Base-by-base conservation (phyloP, 805 yeast species). In the Clavispora fructus region DNA sequence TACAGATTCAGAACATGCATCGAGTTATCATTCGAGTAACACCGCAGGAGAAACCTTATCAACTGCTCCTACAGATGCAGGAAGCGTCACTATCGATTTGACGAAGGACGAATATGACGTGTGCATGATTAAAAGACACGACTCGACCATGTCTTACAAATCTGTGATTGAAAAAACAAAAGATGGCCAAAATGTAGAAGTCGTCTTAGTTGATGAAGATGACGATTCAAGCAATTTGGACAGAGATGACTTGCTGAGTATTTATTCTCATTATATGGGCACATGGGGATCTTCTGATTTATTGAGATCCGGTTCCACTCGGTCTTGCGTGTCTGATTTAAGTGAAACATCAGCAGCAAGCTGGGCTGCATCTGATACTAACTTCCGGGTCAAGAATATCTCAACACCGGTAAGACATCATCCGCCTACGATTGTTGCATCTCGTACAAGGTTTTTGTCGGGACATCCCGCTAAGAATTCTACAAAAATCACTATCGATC, bases 121-220 rank as follows among this genome's bases (percentile, higher is more conserved):
- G 10, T 67, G 68, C 51, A 58, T 64, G 54, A 55, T 72, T 6
- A 62, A 64, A 48, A 55, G 77, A 39, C 55, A 60, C 12, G 60
- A 68, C 45, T 65, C 75, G 5, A 57, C 63, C 0, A 58, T 53
- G 6, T 68, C 75, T 1, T 72, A 71, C 50, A 61, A 51, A 47
- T 71, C 75, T 1, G 67, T 68, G 1, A 71, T 69, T 1, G 75
- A 72, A 42, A 64, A 57, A 42, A 59, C 62, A 5, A 63, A 55
- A 23, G 65, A 64, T 23, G 77, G 76, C 4, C 65, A 62, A 46
- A 63, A 64, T 12, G 68, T 71, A 0, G 77, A 72, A 45, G 74
- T 72, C 7, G 75, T 72, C 1, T 52, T 71, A 35, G 75, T 72
- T 6, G 75, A 71, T 10, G 71, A 65, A 25, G 71, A 67, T 6